Evolutionary conservation across 345 rosid genomes (phyloP), one percentile per base, ranked within the genome.

Genomic region (Linum trigynum): DNA sequence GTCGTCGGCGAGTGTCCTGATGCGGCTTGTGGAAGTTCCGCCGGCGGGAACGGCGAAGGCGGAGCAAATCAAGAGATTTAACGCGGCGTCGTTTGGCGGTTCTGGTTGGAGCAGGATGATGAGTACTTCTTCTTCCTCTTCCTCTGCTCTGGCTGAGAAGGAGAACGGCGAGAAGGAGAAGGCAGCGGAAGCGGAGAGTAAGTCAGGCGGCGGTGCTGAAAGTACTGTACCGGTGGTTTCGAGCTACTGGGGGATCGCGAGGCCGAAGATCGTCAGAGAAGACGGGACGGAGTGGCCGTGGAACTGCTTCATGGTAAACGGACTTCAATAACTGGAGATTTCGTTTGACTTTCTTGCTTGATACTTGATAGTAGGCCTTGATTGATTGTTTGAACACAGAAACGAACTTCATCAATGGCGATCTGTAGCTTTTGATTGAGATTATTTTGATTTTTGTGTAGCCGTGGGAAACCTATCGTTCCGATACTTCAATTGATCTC

Each of bases 211-310:
- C 45, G 76, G 68, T 61, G 63, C 38, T 12, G n/a, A 38, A 40
- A 16, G 3, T 1, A 37, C 10, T 48, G 3, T 48, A 48, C 53
- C 61, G 61, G 61, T 35, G 56, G 64, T 68, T 57, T 72, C 82
- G 61, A 86, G 86, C 68, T 91, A 91, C 57, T 91, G 97, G 96
- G 97, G 96, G 11, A 78, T 88, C 37, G 65, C 77, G 60, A 80
- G 76, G 71, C 83, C 83, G n/a, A 82, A 75, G 80, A 67, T 88
- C 65, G 62, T 69, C 8, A 67, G 79, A 64, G 84, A 71, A 58
- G 92, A 91, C 69, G 92, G 92, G 37, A 72, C 85, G 0, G 81
- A 76, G 57, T 88, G 96, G 96, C 91, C 92, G 14, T 88, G 96
- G 96, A 88, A 91, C 68, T 84, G 82, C 70, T 91, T 91, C 74